Percentiles rank a stretch among this genome's conserved stretches.
Conservation (phyloP, 2,329 filamentous ascomycete genomes). For the Phoma sp. region DNA sequence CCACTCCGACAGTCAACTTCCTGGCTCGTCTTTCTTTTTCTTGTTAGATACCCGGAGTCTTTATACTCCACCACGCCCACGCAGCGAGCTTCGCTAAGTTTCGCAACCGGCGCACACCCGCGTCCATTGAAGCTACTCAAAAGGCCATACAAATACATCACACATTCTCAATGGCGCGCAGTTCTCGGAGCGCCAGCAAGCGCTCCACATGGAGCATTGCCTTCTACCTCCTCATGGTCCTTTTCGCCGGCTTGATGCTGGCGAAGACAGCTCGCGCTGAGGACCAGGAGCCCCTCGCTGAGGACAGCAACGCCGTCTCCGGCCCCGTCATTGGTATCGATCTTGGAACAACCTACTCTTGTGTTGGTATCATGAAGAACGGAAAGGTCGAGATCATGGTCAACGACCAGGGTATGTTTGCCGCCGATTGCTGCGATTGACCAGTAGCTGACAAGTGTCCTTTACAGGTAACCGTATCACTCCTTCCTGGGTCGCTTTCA, state of each 20-base stretch:
- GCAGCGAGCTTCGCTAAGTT: conserved; percentile 37
- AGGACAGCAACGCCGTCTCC: conserved; percentile 63
- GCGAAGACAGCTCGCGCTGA: conserved; percentile 77
- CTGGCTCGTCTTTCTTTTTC: conserved; percentile 32
- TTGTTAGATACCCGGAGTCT: conserved; percentile 42
- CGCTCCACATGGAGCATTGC: conserved; percentile 85
- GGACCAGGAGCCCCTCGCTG: conserved; percentile 69
- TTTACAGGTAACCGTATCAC: conserved; percentile 52
- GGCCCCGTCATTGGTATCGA: conserved; percentile 76
- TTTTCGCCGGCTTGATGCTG: conserved; percentile 84
- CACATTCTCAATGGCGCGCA: conserved; percentile 62
- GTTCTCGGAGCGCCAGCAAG: conserved; percentile 71
- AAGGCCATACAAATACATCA: conserved; percentile 26
- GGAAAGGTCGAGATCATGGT: conserved; percentile 54
- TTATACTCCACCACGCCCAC: conserved; percentile 22
- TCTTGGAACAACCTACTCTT: conserved; percentile 93
- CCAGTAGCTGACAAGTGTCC: conserved; percentile 32
- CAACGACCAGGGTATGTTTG: conserved; percentile 52
- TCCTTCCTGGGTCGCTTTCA: conserved; percentile 89
- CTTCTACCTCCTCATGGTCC: conserved; percentile 89
- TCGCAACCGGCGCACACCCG: conserved; percentile 25
- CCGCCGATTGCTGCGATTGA: background rate
- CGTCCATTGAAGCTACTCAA: conserved; percentile 27
- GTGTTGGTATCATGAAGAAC: conserved; percentile 75
- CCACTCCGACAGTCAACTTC: conserved; percentile 26